Conservation (phyloP, 2,329 filamentous ascomycete genomes). For the Shiraia sp. region DNA sequence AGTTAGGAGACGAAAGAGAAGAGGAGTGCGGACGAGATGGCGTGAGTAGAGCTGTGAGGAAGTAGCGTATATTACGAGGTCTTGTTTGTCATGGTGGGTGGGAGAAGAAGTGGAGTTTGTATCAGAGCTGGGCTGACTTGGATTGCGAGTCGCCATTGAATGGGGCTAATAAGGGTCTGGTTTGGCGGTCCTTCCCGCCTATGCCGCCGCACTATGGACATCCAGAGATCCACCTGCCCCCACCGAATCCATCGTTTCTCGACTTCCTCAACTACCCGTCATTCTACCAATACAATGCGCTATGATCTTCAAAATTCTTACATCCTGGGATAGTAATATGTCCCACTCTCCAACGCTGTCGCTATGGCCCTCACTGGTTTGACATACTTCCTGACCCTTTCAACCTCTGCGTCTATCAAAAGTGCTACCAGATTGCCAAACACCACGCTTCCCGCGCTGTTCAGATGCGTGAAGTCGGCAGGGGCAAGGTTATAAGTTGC, state of each 20-base stretch:
- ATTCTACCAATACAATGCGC: no score
- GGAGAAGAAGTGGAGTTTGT: no score
- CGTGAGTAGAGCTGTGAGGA: not conserved
- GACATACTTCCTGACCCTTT: conserved; percentile 15
- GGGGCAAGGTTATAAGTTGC: conserved; percentile 53
- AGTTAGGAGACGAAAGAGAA: not conserved
- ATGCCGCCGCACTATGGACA: conserved; percentile 1
- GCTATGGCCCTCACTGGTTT: conserved; percentile 13
- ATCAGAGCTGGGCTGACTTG: no score
- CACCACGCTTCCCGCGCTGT: conserved; percentile 23
- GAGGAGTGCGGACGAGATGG: not conserved
- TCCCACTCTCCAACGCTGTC: conserved; percentile 12
- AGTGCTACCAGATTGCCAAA: conserved; percentile 27
- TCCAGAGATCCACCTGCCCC: not conserved
- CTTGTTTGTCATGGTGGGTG: no score
- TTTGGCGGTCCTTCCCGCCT: conserved; percentile 5
- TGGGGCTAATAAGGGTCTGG: not conserved
- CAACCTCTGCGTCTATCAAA: conserved; percentile 14
- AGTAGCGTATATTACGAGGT: no score
- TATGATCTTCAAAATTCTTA: not conserved
- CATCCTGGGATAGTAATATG: conserved; percentile 14
- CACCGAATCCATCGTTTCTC: not conserved
- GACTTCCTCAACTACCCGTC: not conserved
- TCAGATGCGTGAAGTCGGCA: conserved; percentile 26
- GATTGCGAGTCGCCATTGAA: no score